Percentiles rank a stretch among this genome's conserved stretches.
These are phyloP conservation scores for Malassezia psittaci DNA, from an alignment of 1,284 basidiomycete species.

Conservation along the genomic window DNA sequence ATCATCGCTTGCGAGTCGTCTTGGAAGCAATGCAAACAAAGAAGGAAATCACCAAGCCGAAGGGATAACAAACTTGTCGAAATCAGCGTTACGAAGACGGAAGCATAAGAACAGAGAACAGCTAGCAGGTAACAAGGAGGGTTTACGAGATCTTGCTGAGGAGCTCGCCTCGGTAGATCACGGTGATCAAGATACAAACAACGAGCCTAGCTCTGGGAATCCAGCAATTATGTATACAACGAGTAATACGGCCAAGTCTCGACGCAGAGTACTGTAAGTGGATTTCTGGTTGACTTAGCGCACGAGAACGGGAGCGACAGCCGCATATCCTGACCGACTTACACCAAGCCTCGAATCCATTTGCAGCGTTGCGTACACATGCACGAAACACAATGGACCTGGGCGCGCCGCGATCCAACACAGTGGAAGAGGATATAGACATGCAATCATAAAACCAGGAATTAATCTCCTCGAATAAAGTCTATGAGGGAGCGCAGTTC, in stretches of 20 bases:
- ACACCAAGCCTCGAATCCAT: slow-evolving; percentile 30
- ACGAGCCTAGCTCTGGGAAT: neutral
- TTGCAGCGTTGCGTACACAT: slow-evolving; percentile 38
- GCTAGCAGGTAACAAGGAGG: slow-evolving; percentile 30
- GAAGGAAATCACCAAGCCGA: no score
- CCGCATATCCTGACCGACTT: slow-evolving; percentile 32
- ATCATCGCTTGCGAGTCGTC: slow-evolving; percentile 8
- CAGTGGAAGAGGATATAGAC: neutral
- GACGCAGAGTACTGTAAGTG: slow-evolving; percentile 8
- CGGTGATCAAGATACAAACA: neutral
- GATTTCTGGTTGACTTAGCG: neutral
- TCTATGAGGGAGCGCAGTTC: slow-evolving; percentile 36
- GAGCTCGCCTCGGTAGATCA: slow-evolving; percentile 12
- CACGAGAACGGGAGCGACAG: slow-evolving; percentile 31
- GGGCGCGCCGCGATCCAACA: neutral
- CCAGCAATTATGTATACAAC: no score
- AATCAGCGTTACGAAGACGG: slow-evolving; percentile 28
- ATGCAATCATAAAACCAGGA: neutral
- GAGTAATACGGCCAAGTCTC: neutral
- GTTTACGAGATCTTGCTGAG: slow-evolving; percentile 29
- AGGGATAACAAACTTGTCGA: slow-evolving; percentile 16
- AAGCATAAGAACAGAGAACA: slow-evolving; percentile 36
- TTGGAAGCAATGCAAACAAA: neutral
- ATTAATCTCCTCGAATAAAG: slow-evolving; percentile 12
- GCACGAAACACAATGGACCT: slow-evolving; percentile 31